These are phyloP conservation scores for Rutstroemia sp. DNA, from an alignment of 2,329 filamentous ascomycete genomes.

Conservation along the genomic window DNA sequence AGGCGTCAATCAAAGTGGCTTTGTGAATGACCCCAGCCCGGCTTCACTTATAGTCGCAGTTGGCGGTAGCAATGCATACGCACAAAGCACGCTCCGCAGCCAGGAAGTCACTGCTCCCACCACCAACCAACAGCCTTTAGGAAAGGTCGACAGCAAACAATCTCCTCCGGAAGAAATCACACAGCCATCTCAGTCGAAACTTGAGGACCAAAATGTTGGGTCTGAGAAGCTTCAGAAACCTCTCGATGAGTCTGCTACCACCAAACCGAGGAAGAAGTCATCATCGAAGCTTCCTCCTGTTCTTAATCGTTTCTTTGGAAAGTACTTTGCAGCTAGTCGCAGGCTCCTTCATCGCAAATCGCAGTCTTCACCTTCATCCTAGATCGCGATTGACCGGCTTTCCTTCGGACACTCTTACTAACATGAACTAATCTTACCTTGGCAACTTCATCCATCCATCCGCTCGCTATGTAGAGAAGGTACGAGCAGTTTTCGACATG, in stretches of 20 bases:
- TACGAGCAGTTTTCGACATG: conserved; percentile 6
- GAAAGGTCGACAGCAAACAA: not conserved
- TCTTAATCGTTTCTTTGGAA: conserved; percentile 11
- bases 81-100: not conserved
- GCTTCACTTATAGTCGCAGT: conserved; percentile 15
- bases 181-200: not conserved
- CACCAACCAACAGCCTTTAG: not conserved
- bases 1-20: conserved; percentile 53
- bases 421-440: not conserved
- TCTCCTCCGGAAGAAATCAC: conserved; percentile 9
- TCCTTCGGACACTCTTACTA: not conserved
- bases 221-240: conserved; percentile 13
- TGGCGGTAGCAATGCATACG: conserved; percentile 16
- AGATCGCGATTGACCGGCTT: not conserved
- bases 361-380: not conserved
- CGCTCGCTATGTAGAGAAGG: conserved; percentile 7
- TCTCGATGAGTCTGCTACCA: conserved; percentile 6
- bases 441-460: conserved; percentile 9
- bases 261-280: not conserved
- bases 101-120: not conserved
- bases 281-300: conserved; percentile 8
- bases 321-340: conserved; percentile 11
- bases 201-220: conserved; percentile 11
- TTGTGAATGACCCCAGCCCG: conserved; percentile 38
- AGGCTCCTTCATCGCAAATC: not conserved